These are phyloP conservation scores for Camellia japonica DNA, from an alignment of 148 eudicot species.

Conservation along the genomic window DNA sequence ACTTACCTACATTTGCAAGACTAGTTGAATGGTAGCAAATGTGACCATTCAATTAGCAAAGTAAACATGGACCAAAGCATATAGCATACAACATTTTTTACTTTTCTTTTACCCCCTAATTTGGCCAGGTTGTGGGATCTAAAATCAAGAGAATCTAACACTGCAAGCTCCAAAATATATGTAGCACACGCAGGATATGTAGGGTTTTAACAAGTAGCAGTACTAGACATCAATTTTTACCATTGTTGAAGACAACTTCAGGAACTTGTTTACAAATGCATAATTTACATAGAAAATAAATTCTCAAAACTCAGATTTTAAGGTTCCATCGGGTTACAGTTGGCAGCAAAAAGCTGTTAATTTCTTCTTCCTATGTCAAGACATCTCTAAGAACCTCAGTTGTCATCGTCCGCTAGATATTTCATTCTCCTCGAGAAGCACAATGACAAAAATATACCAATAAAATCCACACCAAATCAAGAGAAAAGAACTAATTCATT, in stretches of 20 bases:
- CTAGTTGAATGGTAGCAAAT: neutral
- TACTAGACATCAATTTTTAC: neutral
- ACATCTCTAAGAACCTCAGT: neutral
- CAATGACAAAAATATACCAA: neutral
- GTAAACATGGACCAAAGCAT: neutral
- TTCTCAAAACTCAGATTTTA: no score
- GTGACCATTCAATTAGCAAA: neutral
- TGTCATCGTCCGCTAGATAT: neutral
- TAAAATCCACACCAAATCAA: neutral
- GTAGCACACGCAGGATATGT: neutral
- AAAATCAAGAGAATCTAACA: neutral
- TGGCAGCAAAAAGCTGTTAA: neutral
- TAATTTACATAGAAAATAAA: neutral
- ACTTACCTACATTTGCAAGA: neutral
- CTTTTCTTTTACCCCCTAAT: neutral
- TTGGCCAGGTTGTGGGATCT: neutral
- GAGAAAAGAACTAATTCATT: neutral
- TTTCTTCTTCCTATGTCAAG: neutral
- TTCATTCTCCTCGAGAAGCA: neutral
- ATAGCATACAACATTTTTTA: conserved; percentile 22
- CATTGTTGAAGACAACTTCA: neutral
- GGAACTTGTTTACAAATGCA: neutral
- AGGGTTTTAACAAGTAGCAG: neutral
- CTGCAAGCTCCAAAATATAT: neutral
- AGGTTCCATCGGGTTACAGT: neutral